Conservation (phyloP, 441 rosid genomes). For the Corymbia citriodora region DNA sequence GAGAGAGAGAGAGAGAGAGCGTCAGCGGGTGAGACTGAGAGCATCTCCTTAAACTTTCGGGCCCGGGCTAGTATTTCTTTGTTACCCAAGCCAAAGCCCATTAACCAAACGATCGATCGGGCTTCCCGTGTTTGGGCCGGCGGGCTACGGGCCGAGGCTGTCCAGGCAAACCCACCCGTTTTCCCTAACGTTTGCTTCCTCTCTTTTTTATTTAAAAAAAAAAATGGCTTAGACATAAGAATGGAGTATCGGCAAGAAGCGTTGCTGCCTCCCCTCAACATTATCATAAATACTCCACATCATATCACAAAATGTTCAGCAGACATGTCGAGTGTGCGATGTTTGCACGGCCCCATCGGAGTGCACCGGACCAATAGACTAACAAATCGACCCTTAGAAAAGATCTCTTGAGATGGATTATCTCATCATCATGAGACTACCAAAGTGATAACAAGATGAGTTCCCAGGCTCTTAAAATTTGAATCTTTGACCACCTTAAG, state of each 20-base stretch:
- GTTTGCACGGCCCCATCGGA: accelerated
- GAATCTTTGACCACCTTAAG: neutral
- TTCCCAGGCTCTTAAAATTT: neutral
- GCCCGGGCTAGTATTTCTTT: neutral
- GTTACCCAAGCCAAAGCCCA: neutral
- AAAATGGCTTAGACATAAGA: neutral
- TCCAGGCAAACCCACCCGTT: neutral
- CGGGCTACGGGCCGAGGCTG: neutral
- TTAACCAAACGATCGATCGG: neutral
- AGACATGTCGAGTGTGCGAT: accelerated
- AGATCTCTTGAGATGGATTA: too few species aligned
- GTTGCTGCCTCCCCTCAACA: neutral
- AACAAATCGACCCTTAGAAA: too few species aligned
- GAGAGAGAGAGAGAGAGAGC: too few species aligned
- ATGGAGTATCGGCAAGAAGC: neutral
- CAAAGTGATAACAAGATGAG: accelerated
- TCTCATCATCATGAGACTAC: neutral
- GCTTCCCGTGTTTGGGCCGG: neutral
- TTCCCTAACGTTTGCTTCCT: neutral
- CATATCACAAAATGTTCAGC: accelerated
- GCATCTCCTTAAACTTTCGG: neutral
- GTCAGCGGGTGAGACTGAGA: neutral
- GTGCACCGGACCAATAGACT: accelerated
- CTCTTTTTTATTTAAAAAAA: neutral
- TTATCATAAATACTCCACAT: too few species aligned